phyloP scores from a whole-genome alignment of 257 asterid species.

The Gynochthodes officinalis region DNA sequence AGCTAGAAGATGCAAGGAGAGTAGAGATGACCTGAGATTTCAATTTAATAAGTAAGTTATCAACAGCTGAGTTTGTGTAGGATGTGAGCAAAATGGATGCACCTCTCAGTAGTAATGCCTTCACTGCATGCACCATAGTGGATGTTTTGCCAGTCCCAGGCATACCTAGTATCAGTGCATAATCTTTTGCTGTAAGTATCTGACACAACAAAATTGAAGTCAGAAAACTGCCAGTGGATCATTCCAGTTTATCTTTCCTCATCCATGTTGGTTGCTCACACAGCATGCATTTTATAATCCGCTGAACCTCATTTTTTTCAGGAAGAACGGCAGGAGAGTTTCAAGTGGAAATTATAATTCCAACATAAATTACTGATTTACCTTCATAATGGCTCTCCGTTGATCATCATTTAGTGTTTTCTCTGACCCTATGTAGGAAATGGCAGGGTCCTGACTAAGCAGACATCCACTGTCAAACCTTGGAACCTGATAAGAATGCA shows the following conservation, averaged over 20 bases:
- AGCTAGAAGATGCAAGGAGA: conserved; percentile 13
- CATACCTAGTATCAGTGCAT: conserved; percentile 93
- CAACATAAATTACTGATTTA: conserved; percentile 19
- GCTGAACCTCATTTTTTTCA: background rate
- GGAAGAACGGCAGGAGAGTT: background rate
- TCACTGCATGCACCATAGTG: conserved; percentile 97
- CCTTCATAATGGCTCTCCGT: conserved; percentile 91
- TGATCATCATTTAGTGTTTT: conserved; percentile 90
- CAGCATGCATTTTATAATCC: background rate
- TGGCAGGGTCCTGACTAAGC: conserved; percentile 94
- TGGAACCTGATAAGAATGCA: conserved; percentile 60
- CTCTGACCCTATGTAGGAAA: conserved; percentile 75
- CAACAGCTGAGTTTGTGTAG: conserved; percentile 96
- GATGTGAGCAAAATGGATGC: conserved; percentile 97
- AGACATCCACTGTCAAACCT: conserved; percentile 84
- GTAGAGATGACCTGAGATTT: conserved; percentile 72
- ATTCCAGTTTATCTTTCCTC: background rate
- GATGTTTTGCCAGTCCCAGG: conserved; percentile 99
- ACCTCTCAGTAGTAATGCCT: conserved; percentile 92
- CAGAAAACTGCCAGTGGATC: conserved; percentile 8
- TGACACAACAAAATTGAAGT: conserved; percentile 27
- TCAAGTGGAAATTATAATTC: background rate
- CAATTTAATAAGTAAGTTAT: conserved; percentile 80
- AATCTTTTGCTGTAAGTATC: conserved; percentile 92
- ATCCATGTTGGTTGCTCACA: background rate